These are phyloP conservation scores for Eucalyptus albens DNA, from an alignment of 345 rosid species.

Conservation along the genomic window DNA sequence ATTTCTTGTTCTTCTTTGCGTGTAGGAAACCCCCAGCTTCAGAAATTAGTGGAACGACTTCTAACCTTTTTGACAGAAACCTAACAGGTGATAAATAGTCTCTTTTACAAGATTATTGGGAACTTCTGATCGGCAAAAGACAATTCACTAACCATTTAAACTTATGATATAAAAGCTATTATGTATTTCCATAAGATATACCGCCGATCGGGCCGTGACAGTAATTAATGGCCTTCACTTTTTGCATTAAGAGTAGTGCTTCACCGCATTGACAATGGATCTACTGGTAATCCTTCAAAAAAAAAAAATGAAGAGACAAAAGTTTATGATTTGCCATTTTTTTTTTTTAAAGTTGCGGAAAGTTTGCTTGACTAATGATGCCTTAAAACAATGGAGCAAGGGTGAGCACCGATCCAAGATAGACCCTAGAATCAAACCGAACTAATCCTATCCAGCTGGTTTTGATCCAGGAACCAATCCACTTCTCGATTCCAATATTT, in stretches of 20 bases:
- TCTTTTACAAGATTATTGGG: background rate
- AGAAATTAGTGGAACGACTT: background rate
- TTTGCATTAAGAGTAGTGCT: background rate
- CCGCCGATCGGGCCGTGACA: background rate
- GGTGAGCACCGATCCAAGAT: background rate
- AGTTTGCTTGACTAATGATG: background rate
- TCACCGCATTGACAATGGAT: background rate
- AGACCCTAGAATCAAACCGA: fast-evolving
- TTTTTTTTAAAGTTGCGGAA: background rate
- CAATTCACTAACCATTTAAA: background rate
- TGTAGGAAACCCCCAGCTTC: background rate
- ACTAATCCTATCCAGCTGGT: background rate
- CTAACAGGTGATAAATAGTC: background rate
- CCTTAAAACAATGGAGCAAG: background rate
- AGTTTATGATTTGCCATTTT: background rate
- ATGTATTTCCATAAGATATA: background rate
- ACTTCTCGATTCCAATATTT: too few species aligned
- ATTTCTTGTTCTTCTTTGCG: background rate
- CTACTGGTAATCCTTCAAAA: background rate
- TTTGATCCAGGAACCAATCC: background rate
- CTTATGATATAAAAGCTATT: background rate
- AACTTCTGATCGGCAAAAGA: background rate
- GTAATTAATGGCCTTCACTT: background rate
- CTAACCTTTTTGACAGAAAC: background rate
- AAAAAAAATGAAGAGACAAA: background rate